Conservation (phyloP, 1,284 basidiomycete genomes). For the Irpex sp. region DNA sequence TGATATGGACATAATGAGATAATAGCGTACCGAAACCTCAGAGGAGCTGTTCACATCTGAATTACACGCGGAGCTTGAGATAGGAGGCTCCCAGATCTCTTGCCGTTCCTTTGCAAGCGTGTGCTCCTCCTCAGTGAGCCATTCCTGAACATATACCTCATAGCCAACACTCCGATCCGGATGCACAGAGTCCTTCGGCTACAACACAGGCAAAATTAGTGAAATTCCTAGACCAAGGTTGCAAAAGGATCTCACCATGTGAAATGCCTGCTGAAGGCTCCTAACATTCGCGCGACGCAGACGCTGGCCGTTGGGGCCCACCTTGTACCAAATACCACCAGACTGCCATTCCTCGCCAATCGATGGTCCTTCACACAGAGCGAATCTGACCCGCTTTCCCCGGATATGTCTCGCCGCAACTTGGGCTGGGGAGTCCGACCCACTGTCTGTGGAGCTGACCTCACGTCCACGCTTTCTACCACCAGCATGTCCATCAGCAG, state of each 20-base stretch:
- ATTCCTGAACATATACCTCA: constrained; percentile 70
- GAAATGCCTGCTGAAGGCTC: constrained; percentile 61
- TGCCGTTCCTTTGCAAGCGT: constrained; percentile 55
- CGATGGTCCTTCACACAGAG: constrained; percentile 48
- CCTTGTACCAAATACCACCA: constrained; percentile 64
- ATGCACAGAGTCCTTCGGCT: constrained; percentile 76
- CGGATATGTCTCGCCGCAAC: constrained; percentile 32
- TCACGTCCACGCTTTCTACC: constrained; percentile 67
- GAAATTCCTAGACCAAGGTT: constrained; percentile 1
- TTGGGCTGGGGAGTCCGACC: constrained; percentile 29
- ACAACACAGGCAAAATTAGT: constrained; percentile 10
- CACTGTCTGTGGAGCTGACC: constrained; percentile 42
- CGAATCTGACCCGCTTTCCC: constrained; percentile 31
- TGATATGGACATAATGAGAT: constrained; percentile 2
- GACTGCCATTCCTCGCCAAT: constrained; percentile 75
- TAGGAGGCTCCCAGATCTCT: constrained; percentile 67
- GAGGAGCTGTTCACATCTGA: constrained; percentile 34
- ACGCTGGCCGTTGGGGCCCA: constrained; percentile 64
- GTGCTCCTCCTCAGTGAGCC: constrained; percentile 75
- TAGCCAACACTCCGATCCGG: constrained; percentile 64
- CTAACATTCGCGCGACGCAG: constrained; percentile 66
- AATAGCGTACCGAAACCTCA: constrained; percentile 23
- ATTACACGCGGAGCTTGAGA: constrained; percentile 29
- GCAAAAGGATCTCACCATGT: constrained; percentile 52
- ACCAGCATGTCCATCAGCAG: constrained; percentile 46